Percentiles rank a stretch among this genome's conserved stretches.
phyloP scores from a whole-genome alignment of 208 protist species.

The Trypanosoma melophagium region DNA sequence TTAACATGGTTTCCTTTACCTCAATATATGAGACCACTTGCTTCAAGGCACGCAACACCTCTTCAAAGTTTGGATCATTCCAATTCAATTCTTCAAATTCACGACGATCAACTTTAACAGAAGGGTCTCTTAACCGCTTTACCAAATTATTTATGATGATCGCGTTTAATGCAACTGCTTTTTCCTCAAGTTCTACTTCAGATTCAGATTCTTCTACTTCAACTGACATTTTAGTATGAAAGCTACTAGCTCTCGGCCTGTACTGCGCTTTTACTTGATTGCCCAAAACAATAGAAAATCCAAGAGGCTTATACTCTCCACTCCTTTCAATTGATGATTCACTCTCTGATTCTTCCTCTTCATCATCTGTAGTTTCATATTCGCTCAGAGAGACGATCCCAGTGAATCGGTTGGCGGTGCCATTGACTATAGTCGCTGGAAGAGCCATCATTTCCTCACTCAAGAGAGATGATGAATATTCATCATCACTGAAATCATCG shows the following conservation, averaged over 20 bases:
- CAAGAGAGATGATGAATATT: background rate
- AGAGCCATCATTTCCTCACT: constrained; percentile 10
- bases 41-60: constrained; percentile 35
- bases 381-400: constrained; percentile 3
- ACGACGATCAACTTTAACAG: background rate
- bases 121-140: constrained; percentile 19
- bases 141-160: constrained; percentile 41
- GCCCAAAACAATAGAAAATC: constrained; percentile 48
- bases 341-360: constrained; percentile 30
- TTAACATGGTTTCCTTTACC: constrained; percentile 46
- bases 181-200: constrained; percentile 27
- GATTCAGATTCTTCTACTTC: constrained; percentile 12
- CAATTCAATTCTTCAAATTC: constrained; percentile 52
- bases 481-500: background rate
- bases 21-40: constrained; percentile 56
- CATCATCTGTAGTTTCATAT: constrained; percentile 30
- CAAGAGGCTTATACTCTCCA: constrained; percentile 54
- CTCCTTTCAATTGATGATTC: constrained; percentile 46
- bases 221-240: constrained; percentile 4
- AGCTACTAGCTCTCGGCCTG: background rate
- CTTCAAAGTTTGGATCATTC: constrained; percentile 48
- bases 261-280: constrained; percentile 10
- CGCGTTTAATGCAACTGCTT: constrained; percentile 47
- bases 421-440: constrained; percentile 5
- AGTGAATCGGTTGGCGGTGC: constrained; percentile 9